Conservation (phyloP, 257 asterid genomes). For the Leptodermis oblonga region DNA sequence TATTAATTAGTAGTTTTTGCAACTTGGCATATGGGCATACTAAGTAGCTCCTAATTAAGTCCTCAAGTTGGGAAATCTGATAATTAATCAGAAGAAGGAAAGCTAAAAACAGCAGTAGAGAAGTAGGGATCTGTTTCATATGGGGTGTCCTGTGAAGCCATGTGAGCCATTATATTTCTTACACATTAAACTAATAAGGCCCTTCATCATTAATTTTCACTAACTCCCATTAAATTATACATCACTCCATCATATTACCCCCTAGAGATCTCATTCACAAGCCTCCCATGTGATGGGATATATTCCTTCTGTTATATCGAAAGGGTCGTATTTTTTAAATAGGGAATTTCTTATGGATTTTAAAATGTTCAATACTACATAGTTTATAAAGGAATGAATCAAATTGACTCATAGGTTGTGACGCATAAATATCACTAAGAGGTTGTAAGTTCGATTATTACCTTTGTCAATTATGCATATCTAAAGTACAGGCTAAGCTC, state of each 20-base stretch:
- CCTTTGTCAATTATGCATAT: no score
- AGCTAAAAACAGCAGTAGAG: neutral
- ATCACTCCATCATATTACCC: conserved; percentile 2
- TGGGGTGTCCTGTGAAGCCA: conserved; percentile 24
- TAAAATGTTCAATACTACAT: no score
- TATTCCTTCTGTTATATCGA: no score
- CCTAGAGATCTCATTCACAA: neutral
- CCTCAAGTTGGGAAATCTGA: conserved; percentile 13
- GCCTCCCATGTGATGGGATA: conserved; percentile 20
- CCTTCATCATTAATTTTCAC: conserved; percentile 2
- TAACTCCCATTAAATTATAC: neutral
- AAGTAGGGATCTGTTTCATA: conserved; percentile 29
- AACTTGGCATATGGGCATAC: conserved; percentile 1
- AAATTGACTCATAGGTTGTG: no score
- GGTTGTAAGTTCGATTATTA: no score
- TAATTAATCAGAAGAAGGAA: neutral
- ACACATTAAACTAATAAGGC: conserved; percentile 6
- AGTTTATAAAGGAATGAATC: no score
- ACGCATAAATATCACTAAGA: no score
- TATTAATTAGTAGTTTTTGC: neutral
- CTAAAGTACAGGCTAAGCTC: no score
- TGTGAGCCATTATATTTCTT: conserved; percentile 29
- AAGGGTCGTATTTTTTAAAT: no score
- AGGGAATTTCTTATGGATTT: no score
- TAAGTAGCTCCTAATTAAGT: no score